Conservation (phyloP, 345 rosid genomes). For the Excoecaria agallocha region DNA sequence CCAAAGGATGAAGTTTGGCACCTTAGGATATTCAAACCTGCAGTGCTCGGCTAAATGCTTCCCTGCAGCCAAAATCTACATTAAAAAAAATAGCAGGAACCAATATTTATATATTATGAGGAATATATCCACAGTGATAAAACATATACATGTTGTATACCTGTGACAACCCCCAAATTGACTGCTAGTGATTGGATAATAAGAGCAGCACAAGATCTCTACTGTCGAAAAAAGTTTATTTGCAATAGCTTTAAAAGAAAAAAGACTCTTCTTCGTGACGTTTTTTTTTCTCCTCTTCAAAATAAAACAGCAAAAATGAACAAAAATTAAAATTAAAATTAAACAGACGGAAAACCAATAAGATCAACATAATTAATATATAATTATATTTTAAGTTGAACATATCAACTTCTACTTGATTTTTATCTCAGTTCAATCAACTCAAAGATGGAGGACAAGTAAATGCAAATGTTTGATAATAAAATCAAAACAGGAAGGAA, state of each 20-base stretch:
- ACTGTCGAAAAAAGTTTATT: no score
- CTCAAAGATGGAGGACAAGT: not conserved
- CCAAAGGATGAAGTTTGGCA: slow-evolving; percentile 79
- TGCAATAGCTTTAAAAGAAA: no score
- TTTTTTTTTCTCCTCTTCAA: no score
- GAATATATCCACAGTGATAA: not conserved
- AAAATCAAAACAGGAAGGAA: not conserved
- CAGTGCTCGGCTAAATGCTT: slow-evolving; percentile 96
- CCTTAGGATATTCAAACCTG: slow-evolving; percentile 68
- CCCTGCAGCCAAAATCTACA: slow-evolving; percentile 40
- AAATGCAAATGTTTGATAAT: not conserved
- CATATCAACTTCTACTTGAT: not conserved
- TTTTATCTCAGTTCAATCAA: not conserved
- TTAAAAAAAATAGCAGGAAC: slow-evolving; percentile 1
- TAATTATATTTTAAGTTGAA: not conserved
- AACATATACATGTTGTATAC: slow-evolving; percentile 27
- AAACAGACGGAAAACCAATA: no score
- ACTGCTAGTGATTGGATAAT: slow-evolving; percentile 90
- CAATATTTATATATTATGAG: not conserved
- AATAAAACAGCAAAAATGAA: no score
- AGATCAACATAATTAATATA: no score
- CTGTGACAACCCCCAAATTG: slow-evolving; percentile 94
- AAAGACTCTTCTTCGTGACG: no score
- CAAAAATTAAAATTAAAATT: no score
- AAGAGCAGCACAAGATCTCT: slow-evolving; percentile 67